These are phyloP conservation scores for Macrophomina pseudophaseolina DNA, from an alignment of 2,329 filamentous ascomycete species.

Conservation along the genomic window DNA sequence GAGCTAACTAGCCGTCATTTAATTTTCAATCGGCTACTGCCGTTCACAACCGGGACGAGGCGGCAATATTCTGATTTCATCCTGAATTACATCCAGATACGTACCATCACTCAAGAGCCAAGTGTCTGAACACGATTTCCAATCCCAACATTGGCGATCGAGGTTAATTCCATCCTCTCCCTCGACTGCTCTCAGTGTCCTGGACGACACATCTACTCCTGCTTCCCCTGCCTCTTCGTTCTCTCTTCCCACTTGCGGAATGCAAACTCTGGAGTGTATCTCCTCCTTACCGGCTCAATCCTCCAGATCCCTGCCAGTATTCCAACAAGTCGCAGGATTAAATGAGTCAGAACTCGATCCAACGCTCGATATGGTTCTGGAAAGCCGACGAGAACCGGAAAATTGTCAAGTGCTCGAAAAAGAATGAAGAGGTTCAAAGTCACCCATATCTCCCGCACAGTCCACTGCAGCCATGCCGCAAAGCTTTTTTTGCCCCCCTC, in stretches of 20 bases:
- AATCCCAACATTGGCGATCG: too few species aligned
- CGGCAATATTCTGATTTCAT: too few species aligned
- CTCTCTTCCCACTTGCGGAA: not conserved
- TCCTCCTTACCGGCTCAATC: not conserved
- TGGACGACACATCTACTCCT: not conserved
- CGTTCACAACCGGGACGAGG: too few species aligned
- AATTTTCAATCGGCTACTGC: too few species aligned
- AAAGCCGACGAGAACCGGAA: slow-evolving; percentile 35
- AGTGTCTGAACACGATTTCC: too few species aligned
- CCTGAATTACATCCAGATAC: too few species aligned
- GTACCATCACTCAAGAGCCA: too few species aligned
- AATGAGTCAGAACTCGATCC: not conserved
- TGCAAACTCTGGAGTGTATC: slow-evolving; percentile 1
- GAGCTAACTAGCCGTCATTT: too few species aligned
- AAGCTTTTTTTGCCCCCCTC: not conserved
- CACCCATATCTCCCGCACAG: slow-evolving; percentile 30
- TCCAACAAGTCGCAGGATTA: not conserved
- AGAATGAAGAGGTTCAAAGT: slow-evolving; percentile 35
- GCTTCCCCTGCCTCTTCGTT: not conserved
- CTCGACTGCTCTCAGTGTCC: not conserved
- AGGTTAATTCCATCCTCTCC: not conserved
- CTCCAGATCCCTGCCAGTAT: not conserved
- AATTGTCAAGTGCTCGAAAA: slow-evolving; percentile 41
- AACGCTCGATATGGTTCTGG: not conserved
- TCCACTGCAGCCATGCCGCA: not conserved